Conservation (phyloP, 2,329 filamentous ascomycete species). For the Trichoderma atroviride region DNA sequence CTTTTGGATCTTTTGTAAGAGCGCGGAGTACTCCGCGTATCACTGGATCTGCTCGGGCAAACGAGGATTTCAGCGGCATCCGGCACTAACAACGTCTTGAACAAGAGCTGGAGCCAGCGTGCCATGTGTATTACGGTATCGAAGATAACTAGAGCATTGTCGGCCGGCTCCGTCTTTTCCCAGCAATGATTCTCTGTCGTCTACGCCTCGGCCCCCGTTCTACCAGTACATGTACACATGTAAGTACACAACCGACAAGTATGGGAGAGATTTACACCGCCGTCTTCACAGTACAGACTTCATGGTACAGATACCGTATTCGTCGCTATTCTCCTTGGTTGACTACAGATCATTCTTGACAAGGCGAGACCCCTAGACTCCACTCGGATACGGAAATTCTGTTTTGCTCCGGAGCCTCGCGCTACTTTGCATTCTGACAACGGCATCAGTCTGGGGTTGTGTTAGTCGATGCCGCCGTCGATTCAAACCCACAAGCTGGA, state of each 20-base stretch:
- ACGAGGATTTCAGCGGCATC: not conserved
- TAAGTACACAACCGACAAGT: not conserved
- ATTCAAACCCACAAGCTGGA: not conserved
- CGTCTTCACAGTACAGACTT: not conserved
- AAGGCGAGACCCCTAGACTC: not conserved
- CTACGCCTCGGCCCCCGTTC: not conserved
- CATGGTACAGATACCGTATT: not conserved
- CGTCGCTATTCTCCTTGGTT: too few species aligned
- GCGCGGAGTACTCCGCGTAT: slow-evolving; percentile 2
- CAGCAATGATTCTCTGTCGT: not conserved
- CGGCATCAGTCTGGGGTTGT: not conserved
- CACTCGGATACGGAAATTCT: not conserved
- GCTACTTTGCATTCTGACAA: not conserved
- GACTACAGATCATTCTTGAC: not conserved
- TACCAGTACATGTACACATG: not conserved
- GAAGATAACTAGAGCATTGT: not conserved
- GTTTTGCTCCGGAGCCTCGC: not conserved
- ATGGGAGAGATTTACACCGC: too few species aligned
- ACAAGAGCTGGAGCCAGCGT: not conserved
- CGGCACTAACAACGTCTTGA: not conserved
- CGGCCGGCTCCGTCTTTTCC: not conserved
- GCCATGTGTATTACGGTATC: not conserved
- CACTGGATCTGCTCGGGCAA: not conserved
- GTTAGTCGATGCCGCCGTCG: not conserved
- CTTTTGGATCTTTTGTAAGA: not conserved